phyloP scores from a whole-genome alignment of 2,329 filamentous ascomycete genomes.

The Monilinia polystroma region DNA sequence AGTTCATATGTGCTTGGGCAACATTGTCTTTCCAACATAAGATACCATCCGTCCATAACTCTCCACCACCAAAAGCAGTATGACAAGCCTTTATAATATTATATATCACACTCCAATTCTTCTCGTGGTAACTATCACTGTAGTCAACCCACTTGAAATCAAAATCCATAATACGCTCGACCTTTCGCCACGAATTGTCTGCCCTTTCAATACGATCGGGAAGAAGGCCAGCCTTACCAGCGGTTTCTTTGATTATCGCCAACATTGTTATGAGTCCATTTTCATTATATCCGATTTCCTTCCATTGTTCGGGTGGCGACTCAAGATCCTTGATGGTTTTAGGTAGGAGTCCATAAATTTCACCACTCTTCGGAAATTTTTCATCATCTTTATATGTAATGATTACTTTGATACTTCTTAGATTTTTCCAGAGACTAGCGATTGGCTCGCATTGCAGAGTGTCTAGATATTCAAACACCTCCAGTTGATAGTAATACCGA shows the following conservation, averaged over 20 bases:
- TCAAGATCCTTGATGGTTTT: neutral
- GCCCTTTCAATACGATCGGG: neutral
- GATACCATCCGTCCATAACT: neutral
- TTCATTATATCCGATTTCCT: neutral
- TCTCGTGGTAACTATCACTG: neutral
- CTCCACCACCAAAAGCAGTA: constrained; percentile 1
- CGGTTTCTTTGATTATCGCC: neutral
- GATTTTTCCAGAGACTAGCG: neutral
- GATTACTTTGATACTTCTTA: neutral
- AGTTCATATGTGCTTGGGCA: neutral
- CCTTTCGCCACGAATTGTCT: neutral
- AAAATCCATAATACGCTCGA: neutral
- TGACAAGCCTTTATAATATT: neutral
- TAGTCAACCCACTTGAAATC: neutral
- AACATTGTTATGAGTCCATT: neutral
- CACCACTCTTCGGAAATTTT: neutral
- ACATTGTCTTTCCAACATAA: neutral
- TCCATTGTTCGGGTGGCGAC: neutral
- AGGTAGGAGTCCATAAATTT: neutral
- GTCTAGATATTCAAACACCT: neutral
- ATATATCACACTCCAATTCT: neutral
- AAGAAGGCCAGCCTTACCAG: neutral
- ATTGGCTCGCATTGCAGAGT: neutral
- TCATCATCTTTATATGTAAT: neutral
- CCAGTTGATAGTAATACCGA: no score